Evolutionary conservation across 176 grass and related monocot genomes (phyloP), one percentile per base, ranked within the genome.

Genomic region (Echinochloa phyllopogon): DNA sequence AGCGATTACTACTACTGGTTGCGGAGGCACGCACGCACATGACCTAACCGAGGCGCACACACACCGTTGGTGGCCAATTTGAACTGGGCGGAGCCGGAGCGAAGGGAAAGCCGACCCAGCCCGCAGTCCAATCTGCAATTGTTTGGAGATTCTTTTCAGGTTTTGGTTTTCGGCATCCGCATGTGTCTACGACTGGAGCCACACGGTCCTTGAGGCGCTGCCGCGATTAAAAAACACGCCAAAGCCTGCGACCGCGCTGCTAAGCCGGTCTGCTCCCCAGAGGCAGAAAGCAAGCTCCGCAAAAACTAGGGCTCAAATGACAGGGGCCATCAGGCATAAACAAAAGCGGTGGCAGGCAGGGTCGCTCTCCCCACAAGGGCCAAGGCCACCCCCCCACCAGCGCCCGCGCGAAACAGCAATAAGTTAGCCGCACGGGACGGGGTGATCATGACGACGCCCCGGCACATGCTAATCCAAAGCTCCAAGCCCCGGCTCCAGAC

Each of bases 181-280:
- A 60, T 80, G 62, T 65, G 47, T 58, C n/a, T n/a, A 61, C 25
- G 49, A 52, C 86, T 5, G n/a, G n/a, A n/a, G 24, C 58, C 42
- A 69, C 82, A 86, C 77, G 53, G 70, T 69, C 77, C 65, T 5
- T 76, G 71, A 76, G 77, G 21, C 37, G 77, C 43, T 18, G 63
- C 71, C 15, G 14, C 24, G 29, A 56, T 5, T 40, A 49, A 16
- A 47, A 84, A 76, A 69, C 66, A 44, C 5, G 56, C 20, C 50
- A 89, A 82, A 86, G 88, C 77, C 64, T 85, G 87, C 68, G 76
- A 47, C 52, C 18, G 53, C 23, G 42, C 73, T 53, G 72, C 69
- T 49, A 82, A 76, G 1, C 75, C 44, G 69, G 60, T 66, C 69
- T 90, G 83, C 56, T 64, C 78, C 88, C 72, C 55, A 41, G 44